phyloP scores from a whole-genome alignment of 2,329 filamentous ascomycete species.

The Claviceps arundinis region DNA sequence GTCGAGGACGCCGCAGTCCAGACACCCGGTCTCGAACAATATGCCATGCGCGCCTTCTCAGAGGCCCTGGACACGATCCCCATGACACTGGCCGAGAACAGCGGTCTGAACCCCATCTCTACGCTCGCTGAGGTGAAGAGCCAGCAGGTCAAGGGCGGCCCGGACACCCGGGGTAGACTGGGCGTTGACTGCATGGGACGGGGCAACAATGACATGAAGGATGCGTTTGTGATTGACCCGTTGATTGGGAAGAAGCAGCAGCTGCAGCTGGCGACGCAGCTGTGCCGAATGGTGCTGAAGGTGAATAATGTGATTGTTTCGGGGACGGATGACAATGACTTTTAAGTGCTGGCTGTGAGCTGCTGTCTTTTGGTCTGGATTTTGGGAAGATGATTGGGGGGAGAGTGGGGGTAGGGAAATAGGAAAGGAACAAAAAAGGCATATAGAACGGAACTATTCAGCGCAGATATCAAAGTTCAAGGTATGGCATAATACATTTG shows the following conservation, averaged over 20 bases:
- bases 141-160: slow-evolving; percentile 70
- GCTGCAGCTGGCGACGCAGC: slow-evolving; percentile 86
- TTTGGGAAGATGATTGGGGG: background rate
- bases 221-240: slow-evolving; percentile 95
- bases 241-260: slow-evolving; percentile 98
- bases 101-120: slow-evolving; percentile 87
- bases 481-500: no score
- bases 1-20: slow-evolving; percentile 91
- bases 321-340: slow-evolving; percentile 77
- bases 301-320: slow-evolving; percentile 93
- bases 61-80: slow-evolving; percentile 88
- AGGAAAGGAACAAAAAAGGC: no score
- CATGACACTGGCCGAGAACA: slow-evolving; percentile 96
- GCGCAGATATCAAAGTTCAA: no score
- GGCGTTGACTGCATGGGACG: slow-evolving; percentile 97
- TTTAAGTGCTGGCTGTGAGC: slow-evolving; percentile 35
- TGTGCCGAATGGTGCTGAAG: slow-evolving; percentile 97
- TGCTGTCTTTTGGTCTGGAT: no score
- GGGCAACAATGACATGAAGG: slow-evolving; percentile 93
- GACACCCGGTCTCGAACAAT: slow-evolving; percentile 95
- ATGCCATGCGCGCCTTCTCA: slow-evolving; percentile 95
- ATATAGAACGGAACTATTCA: no score
- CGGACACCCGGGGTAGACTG: slow-evolving; percentile 43
- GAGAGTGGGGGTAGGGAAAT: no score
- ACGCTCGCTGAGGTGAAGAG: slow-evolving; percentile 92